phyloP scores from a whole-genome alignment of 768 basidiomycete genomes.

The Rhizopogon roseolus region DNA sequence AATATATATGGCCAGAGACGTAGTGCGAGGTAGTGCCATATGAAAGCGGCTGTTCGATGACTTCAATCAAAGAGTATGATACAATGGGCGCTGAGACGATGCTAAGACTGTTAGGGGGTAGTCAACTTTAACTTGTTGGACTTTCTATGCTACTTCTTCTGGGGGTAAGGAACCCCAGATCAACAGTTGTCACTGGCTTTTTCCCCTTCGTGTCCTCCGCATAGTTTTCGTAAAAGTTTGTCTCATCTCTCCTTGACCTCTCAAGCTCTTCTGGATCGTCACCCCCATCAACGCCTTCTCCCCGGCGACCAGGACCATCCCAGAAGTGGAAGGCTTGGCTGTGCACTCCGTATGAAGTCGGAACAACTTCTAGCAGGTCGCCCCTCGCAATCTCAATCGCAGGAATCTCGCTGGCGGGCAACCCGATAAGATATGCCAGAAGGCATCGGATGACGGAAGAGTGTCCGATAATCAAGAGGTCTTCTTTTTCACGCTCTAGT shows the following conservation, averaged over 20 bases:
- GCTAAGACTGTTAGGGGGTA: neutral
- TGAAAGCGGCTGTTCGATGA: too few species aligned
- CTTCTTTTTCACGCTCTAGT: conserved; percentile 90
- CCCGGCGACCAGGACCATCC: conserved; percentile 75
- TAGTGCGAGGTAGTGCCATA: too few species aligned
- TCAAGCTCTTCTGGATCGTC: conserved; percentile 17
- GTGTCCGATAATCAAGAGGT: conserved; percentile 94
- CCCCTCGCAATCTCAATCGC: conserved; percentile 96
- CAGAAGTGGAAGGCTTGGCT: conserved; percentile 90
- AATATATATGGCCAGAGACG: too few species aligned
- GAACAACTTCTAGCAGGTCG: conserved; percentile 90
- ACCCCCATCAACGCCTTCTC: conserved; percentile 30
- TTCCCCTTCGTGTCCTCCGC: conserved; percentile 71
- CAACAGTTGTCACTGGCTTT: conserved; percentile 32
- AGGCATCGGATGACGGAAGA: conserved; percentile 97
- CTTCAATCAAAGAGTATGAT: neutral
- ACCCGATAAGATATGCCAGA: conserved; percentile 87
- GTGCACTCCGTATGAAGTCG: conserved; percentile 86
- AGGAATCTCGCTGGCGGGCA: conserved; percentile 94
- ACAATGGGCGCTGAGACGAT: neutral
- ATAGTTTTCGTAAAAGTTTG: conserved; percentile 88
- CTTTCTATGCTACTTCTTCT: too few species aligned
- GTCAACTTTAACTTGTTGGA: neutral
- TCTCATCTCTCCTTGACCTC: conserved; percentile 46
- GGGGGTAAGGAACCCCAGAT: conserved; percentile 18